Evolutionary conservation across 176 grass and related monocot species (phyloP), one percentile per base, ranked within the genome.

Genomic region (Phragmites australis): DNA sequence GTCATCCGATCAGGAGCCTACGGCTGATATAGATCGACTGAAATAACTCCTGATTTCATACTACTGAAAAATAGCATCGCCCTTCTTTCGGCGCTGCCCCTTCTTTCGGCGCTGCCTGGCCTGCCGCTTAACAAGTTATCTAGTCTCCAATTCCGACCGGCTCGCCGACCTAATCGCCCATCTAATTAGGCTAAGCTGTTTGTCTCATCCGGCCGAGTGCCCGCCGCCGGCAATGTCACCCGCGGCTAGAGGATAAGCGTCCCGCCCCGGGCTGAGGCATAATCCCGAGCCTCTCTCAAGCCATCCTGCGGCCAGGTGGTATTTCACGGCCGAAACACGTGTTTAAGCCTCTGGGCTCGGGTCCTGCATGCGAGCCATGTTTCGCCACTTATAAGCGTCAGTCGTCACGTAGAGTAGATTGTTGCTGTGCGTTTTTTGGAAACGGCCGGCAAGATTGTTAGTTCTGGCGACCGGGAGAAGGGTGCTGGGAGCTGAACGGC

Each of bases 351-450:
- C 14, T 12, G 25, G 23, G 68, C 51, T 52, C 30, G 87, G 52
- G 23, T 68, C 63, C 26, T 89, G 82, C 87, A 81, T 74, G 68
- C 60, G 52, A 68, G 59, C 61, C 87, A 63, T 70, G 58, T 80
- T 53, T 84, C 61, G 69, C 51, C 60, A 8, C 54, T 37, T 29
- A 8, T 1, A 25, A 37, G 17, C 56, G 3, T 0, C 2, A 18
- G 13, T 62, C 83, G 67, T 50, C 73, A 49, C 21, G n/a, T 0
- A 18, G 8, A 5, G 8, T 3, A 1, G 17, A 9, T 12, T 34
- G 31, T 19, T 5, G 48, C 25, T 6, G n/a, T 15, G 22, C 14
- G 4, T 75, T 61, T 78, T 56, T 27, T 41, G 68, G 69, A 70
- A 80, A 74, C 44, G 0, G 65, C 45, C 6, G 21, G 13, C 59